These are phyloP conservation scores for Talaromyces trachyspermus DNA, from an alignment of 495 filamentous ascomycete genomes.

Conservation along the genomic window DNA sequence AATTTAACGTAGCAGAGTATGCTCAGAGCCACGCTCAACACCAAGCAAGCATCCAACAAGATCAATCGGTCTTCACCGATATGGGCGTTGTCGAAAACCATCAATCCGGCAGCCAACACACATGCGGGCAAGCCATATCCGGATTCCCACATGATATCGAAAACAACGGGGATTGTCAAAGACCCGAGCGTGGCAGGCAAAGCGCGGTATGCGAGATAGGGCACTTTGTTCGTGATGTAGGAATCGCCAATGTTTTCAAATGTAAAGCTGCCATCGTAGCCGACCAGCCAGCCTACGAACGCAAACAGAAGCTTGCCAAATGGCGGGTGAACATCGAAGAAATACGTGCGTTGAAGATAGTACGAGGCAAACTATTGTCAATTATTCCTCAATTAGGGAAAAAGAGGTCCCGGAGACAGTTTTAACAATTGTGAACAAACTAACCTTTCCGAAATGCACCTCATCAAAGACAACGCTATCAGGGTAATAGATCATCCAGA, in stretches of 20 bases:
- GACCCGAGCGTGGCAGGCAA: conserved; percentile 89
- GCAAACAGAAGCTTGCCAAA: conserved; percentile 71
- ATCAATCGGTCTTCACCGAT: conserved; percentile 96
- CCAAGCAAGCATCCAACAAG: conserved; percentile 86
- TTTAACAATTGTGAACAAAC: no score
- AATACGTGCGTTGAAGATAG: conserved; percentile 96
- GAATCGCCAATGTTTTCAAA: conserved; percentile 99
- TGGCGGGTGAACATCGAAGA: conserved; percentile 99
- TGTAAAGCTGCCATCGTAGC: conserved; percentile 93
- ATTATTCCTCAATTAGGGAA: no score
- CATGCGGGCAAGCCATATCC: conserved; percentile 93
- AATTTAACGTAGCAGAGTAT: conserved; percentile 92
- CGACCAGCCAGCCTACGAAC: conserved; percentile 89
- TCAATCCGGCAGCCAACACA: conserved; percentile 72
- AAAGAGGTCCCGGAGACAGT: no score
- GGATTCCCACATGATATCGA: conserved; percentile 99
- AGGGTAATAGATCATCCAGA: conserved; percentile 90
- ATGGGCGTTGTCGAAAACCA: conserved; percentile 97
- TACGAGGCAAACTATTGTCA: conserved; percentile 77
- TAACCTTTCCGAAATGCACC: conserved; percentile 98
- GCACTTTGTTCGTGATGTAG: conserved; percentile 93
- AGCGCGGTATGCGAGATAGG: conserved; percentile 90
- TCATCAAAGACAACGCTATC: conserved; percentile 98
- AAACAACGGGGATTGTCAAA: conserved; percentile 87
- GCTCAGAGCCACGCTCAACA: conserved; percentile 92